phyloP scores from a whole-genome alignment of 257 asterid species.

The Solanum medicagineum region DNA sequence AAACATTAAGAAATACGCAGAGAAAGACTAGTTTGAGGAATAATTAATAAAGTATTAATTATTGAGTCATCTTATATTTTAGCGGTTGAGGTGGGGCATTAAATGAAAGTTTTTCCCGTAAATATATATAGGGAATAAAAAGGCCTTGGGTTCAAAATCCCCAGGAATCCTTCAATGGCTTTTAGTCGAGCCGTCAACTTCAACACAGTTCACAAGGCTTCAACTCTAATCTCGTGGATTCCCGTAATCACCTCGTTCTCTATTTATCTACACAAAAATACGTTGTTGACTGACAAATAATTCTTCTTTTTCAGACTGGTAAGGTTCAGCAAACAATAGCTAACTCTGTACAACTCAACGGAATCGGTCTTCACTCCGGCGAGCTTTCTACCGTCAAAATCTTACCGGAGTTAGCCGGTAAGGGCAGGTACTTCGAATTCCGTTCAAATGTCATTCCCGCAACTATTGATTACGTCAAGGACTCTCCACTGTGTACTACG shows the following conservation, averaged over 20 bases:
- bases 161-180: neutral
- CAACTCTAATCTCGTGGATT: conserved; percentile 60
- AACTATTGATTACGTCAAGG: conserved; percentile 42
- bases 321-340: conserved; percentile 71
- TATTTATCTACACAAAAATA: neutral
- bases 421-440: conserved; percentile 59
- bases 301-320: conserved; percentile 45
- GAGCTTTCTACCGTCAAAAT: conserved; percentile 46
- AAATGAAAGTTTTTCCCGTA: no score
- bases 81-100: no score
- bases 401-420: conserved; percentile 50
- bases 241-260: conserved; percentile 23
- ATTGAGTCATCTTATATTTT: no score
- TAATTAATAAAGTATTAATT: no score
- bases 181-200: conserved; percentile 25
- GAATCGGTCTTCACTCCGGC: conserved; percentile 84
- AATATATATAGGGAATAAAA: no score
- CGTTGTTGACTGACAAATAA: neutral
- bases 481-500: conserved; percentile 65
- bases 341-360: conserved; percentile 46
- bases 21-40: no score
- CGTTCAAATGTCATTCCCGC: conserved; percentile 49
- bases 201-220: conserved; percentile 25
- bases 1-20: no score
- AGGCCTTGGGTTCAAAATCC: neutral